Base-by-base conservation (phyloP, 768 basidiomycete species). In the Mycena belliarum region DNA sequence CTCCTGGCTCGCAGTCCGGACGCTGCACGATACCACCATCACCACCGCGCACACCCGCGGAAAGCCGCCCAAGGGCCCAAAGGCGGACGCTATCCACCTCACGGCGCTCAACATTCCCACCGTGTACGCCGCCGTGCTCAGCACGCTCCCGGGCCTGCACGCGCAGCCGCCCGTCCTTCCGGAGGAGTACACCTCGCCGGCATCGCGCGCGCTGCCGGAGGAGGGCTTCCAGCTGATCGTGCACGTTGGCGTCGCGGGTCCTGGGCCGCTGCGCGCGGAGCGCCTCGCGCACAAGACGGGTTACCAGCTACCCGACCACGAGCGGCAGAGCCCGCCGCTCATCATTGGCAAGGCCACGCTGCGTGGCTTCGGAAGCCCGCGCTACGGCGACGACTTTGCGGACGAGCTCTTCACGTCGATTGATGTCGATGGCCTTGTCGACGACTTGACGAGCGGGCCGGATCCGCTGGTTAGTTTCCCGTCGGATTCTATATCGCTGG, bases 1-100 rank as follows among this genome's bases (percentile, higher is more conserved):
- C 2, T 89, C 88, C 21, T 89, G 88, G 88, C 75, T 86, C 8
- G 87, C 87, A 32, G 86, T 85, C 12, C 73, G 80, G 59, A 77
- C 83, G 11, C 75, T 90, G 21, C 84, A 88, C 64, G 82, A 88
- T 67, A 72, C 75, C 40, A 63, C 82, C 55, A 70, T 88, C 10
- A 71, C 21, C 53, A 55, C 53, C 23, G 16, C 49, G 4, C 53
- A 49, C 8, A 16, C 16, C 9, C 59, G 59, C 43, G 59, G 59
- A n/a, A 42, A 55, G 11, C 59, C 59, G 37, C 52, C 53, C 1
- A 60, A 60, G 55, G 59, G 58, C 51, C 28, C 57, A 37, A 59
- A 54, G 29, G 42, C 29, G 5, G 53, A 60, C 24, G 50, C 48
- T 14, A 60, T 57, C 35, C 59, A 60, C 35, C 52, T 63, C 26